A percentile compares a stretch with the other conserved stretches of the same genome.
Evolutionary conservation across 768 basidiomycete species (phyloP).

Genomic region (Tephrocybe sp.): DNA sequence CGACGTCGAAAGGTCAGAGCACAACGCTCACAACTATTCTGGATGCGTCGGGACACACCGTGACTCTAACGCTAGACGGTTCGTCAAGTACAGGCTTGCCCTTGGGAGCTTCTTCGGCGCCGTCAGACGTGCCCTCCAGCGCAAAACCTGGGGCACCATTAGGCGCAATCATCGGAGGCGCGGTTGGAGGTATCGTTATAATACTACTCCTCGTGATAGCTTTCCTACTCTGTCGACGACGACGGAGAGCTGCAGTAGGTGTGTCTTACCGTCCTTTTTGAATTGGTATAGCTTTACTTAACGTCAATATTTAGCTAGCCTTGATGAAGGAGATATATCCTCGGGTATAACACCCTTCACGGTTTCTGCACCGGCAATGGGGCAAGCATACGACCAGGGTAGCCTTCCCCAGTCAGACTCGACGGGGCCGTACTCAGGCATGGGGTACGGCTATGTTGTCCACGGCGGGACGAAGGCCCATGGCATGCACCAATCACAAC

Average conservation of each 20-base stretch:
- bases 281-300: not conserved
- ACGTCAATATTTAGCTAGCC: not conserved
- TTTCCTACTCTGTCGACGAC: not conserved
- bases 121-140: not conserved
- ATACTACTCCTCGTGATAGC: not conserved
- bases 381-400: not conserved
- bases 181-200: not conserved
- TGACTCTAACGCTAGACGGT: not conserved
- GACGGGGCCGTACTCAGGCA: not conserved
- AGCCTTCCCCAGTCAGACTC: not conserved
- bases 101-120: not conserved
- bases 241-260: not conserved
- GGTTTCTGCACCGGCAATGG: not conserved
- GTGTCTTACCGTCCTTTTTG: not conserved
- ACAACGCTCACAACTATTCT: not conserved
- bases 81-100: not conserved
- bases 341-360: conserved; percentile 1
- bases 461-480: not conserved
- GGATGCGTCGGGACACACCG: not conserved
- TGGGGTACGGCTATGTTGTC: not conserved
- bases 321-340: not conserved
- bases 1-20: no score
- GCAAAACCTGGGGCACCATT: not conserved
- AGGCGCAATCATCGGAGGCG: not conserved
- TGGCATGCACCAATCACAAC: not conserved